These are phyloP conservation scores for Vigna nakashimae DNA, from an alignment of 306 rosid species.

Conservation along the genomic window DNA sequence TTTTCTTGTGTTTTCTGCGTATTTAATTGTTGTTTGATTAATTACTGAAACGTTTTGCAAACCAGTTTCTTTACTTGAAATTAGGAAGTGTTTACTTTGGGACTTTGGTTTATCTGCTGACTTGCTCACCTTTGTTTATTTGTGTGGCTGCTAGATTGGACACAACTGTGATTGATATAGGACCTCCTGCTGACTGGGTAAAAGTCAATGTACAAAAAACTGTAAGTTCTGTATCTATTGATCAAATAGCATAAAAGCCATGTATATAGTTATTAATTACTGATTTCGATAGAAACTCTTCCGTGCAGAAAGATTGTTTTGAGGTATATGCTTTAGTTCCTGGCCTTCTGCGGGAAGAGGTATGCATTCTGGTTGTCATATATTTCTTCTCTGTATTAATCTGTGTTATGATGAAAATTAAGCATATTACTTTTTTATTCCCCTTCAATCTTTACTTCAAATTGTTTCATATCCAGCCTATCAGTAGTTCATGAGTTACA, in stretches of 20 bases:
- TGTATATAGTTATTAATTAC: neutral
- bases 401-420: slow-evolving; percentile 23
- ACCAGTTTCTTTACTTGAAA: slow-evolving; percentile 23
- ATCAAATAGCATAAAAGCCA: slow-evolving; percentile 33
- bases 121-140: slow-evolving; percentile 43
- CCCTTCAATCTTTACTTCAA: neutral
- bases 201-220: slow-evolving; percentile 94
- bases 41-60: slow-evolving; percentile 33
- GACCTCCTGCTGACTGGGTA: slow-evolving; percentile 99
- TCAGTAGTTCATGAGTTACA: slow-evolving; percentile 1
- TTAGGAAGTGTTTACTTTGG: slow-evolving; percentile 28
- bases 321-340: slow-evolving; percentile 99
- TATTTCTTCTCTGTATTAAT: slow-evolving; percentile 6
- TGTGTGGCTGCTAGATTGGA: slow-evolving; percentile 72
- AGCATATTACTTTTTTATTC: neutral
- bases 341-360: slow-evolving; percentile 99
- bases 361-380: slow-evolving; percentile 42
- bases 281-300: slow-evolving; percentile 36
- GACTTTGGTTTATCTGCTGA: slow-evolving; percentile 36
- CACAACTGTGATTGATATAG: slow-evolving; percentile 76
- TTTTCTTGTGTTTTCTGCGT: slow-evolving; percentile 22
- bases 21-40: slow-evolving; percentile 35
- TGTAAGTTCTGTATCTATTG: slow-evolving; percentile 58
- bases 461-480: slow-evolving; percentile 14
- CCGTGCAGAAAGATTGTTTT: slow-evolving; percentile 90